Conservation (phyloP, 805 yeast genomes). For the Millerozyma acaciae region DNA sequence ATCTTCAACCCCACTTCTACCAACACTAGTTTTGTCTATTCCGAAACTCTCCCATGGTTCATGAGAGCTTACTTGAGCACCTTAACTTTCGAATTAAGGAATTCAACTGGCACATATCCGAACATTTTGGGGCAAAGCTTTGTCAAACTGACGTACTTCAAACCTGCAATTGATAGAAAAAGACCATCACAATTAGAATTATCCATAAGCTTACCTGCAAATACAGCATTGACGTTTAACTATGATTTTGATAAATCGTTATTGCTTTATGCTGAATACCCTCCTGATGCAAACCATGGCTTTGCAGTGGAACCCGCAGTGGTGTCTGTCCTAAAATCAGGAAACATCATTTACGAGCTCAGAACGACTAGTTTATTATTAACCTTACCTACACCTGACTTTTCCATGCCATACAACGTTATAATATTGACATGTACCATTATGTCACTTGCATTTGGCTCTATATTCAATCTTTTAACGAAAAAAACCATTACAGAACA, state of each 20-base stretch:
- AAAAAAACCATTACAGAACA: constrained; percentile 74
- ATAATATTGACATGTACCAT: constrained; percentile 90
- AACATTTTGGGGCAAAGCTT: constrained; percentile 20
- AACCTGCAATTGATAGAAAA: constrained; percentile 74
- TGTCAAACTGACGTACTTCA: constrained; percentile 54
- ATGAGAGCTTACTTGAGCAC: constrained; percentile 80
- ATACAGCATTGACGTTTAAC: constrained; percentile 54
- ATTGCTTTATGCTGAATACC: constrained; percentile 83
- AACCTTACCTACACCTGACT: constrained; percentile 93
- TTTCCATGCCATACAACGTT: constrained; percentile 97
- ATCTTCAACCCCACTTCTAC: constrained; percentile 60
- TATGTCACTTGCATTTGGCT: constrained; percentile 88
- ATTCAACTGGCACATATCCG: constrained; percentile 14
- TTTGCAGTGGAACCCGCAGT: constrained; percentile 92
- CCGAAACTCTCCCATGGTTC: constrained; percentile 91
- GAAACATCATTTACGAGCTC: constrained; percentile 40
- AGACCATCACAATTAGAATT: constrained; percentile 85
- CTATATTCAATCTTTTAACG: constrained; percentile 71
- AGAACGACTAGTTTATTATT: constrained; percentile 86
- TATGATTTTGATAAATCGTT: constrained; percentile 86
- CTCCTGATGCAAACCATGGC: constrained; percentile 99
- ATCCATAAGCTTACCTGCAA: constrained; percentile 58
- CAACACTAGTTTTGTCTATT: constrained; percentile 51
- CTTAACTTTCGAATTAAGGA: constrained; percentile 36
- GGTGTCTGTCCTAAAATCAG: constrained; percentile 47